Conservation (phyloP, 495 filamentous ascomycete species). For the Echria macrotheca region DNA sequence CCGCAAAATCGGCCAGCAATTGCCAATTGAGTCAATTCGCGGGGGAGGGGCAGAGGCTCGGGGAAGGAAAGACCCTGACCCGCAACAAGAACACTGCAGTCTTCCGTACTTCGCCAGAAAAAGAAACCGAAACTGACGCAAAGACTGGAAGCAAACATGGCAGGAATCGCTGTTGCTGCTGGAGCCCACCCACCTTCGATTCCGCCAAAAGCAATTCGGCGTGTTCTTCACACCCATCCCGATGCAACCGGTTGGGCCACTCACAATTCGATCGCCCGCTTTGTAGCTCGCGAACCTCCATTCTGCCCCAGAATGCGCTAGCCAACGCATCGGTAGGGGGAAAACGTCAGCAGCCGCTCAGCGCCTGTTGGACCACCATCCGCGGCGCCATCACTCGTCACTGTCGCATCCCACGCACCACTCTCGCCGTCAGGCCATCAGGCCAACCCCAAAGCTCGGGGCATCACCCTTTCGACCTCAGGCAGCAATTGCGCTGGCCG, state of each 20-base stretch:
- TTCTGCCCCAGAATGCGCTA: constrained; percentile 12
- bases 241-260: constrained; percentile 10
- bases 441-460: no score
- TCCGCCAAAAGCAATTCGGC: not conserved
- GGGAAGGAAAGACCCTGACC: no score
- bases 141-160: no score
- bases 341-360: constrained; percentile 3
- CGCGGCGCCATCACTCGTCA: not conserved
- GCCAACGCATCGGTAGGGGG: constrained; percentile 19
- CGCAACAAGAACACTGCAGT: no score
- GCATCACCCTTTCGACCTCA: no score
- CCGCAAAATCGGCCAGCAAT: not conserved
- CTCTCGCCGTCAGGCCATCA: not conserved
- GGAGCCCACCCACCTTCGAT: not conserved
- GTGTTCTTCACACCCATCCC: constrained; percentile 8
- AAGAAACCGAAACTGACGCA: no score
- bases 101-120: no score
- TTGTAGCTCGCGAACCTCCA: constrained; percentile 2
- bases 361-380: not conserved
- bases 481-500: no score
- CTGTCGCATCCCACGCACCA: not conserved
- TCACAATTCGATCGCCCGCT: constrained; percentile 10
- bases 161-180: no score
- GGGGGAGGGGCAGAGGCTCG: no score
- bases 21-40: no score